Evolutionary conservation across 2,329 filamentous ascomycete genomes (phyloP).

Genomic region (Tolypocladium tropicale): DNA sequence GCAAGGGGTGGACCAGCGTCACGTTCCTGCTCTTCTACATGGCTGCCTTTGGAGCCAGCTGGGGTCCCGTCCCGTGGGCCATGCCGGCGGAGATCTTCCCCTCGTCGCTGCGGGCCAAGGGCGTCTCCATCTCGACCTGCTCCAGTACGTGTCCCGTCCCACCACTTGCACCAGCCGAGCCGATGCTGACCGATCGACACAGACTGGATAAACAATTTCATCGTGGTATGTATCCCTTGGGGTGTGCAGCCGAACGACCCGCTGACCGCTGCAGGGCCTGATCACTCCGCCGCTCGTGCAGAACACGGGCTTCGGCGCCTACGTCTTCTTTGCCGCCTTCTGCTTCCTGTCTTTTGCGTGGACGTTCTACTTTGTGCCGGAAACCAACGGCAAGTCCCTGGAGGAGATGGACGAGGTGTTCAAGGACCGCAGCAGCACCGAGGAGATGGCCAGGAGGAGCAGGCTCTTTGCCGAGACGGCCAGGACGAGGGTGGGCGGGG

Average conservation of each 20-base stretch:
- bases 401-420: slow-evolving; percentile 41
- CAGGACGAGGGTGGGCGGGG: neutral
- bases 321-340: slow-evolving; percentile 49
- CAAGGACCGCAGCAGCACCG: slow-evolving; percentile 12
- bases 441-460: slow-evolving; percentile 7
- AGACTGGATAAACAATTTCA: slow-evolving; percentile 53
- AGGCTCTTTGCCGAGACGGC: slow-evolving; percentile 3
- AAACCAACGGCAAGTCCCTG: slow-evolving; percentile 43
- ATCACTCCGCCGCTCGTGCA: slow-evolving; percentile 50
- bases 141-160: slow-evolving; percentile 23
- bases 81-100: slow-evolving; percentile 51
- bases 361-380: slow-evolving; percentile 44
- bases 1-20: slow-evolving; percentile 17
- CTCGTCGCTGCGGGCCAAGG: slow-evolving; percentile 49
- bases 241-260: slow-evolving; percentile 12
- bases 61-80: slow-evolving; percentile 41
- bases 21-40: slow-evolving; percentile 39
- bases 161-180: no score
- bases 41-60: slow-evolving; percentile 47
- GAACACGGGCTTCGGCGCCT: slow-evolving; percentile 37
- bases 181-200: no score
- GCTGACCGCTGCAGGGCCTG: slow-evolving; percentile 23
- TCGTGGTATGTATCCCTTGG: slow-evolving; percentile 36
- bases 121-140: slow-evolving; percentile 47
- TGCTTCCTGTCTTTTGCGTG: slow-evolving; percentile 44